Evolutionary conservation across 768 basidiomycete species (phyloP).

Genomic region (Phallus indusiatus): DNA sequence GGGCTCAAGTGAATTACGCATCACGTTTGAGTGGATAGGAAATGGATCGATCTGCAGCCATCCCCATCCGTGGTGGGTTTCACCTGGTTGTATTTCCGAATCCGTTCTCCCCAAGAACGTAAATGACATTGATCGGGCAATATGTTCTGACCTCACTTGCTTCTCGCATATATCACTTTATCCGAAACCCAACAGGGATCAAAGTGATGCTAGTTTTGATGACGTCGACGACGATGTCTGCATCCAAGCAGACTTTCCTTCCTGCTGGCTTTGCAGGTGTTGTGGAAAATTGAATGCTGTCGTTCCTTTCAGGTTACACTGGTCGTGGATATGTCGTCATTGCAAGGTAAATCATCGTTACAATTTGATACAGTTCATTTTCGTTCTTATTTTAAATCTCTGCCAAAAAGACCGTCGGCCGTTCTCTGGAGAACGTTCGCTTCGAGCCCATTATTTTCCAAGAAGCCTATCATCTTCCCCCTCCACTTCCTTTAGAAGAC

Average conservation of each 20-base stretch:
- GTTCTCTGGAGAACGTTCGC: too few species aligned
- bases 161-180: not conserved
- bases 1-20: not conserved
- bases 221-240: not conserved
- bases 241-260: not conserved
- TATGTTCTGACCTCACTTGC: not conserved
- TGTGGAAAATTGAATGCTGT: conserved; percentile 5
- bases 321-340: not conserved
- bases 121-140: not conserved
- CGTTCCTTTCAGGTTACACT: not conserved
- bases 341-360: not conserved
- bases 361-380: too few species aligned
- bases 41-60: not conserved
- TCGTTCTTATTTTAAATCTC: too few species aligned
- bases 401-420: too few species aligned
- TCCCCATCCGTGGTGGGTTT: not conserved
- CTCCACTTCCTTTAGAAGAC: too few species aligned
- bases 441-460: too few species aligned
- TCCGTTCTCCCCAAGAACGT: not conserved
- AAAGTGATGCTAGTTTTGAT: not conserved
- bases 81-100: not conserved
- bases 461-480: too few species aligned
- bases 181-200: not conserved
- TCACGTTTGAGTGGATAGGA: not conserved
- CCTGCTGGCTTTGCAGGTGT: not conserved